Base-by-base conservation (phyloP, 805 yeast genomes). In the Metschnikowia reukaufii region DNA sequence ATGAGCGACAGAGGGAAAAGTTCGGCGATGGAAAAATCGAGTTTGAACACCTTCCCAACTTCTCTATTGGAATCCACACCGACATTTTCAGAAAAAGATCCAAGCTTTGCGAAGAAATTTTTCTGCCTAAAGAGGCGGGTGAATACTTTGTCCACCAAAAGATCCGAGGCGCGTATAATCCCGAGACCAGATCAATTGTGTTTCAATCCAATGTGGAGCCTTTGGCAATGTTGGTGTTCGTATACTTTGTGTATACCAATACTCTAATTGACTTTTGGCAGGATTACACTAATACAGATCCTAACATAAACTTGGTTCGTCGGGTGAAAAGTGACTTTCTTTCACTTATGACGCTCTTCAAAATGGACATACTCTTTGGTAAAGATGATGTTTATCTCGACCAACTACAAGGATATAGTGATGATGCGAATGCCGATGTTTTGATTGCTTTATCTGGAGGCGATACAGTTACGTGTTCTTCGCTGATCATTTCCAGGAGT, bases 401-500 rank as follows among this genome's bases (percentile, higher is more conserved):
- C 1, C 54, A 49, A 33, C 25, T 55, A 20, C 36, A 39, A 30
- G 36, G 32, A 3, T 35, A 47, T 25, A 46, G 51, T 16, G 47
- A 55, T 9, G 65, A 50, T 12, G 37, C 57, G 20, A 32, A 13
- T 16, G 55, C 47, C 20, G 86, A 83, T 57, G 73, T 79, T 2
- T 55, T 56, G 0, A 63, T 88, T 2, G 53, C 53, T 4, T 61
- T 84, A n/a, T 51, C 64, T 1, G 83, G 80, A 54, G 81, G 79
- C 0, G 67, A 63, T n/a, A 29, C 76, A 0, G 46, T 49, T 4
- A 75, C 79, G 6, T 81, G 81, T 57, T 74, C 83, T 2, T 68
- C 72, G 9, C 64, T 88, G 4, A 57, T 90, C n/a, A 59, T 66
- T 4, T 62, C 77, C 0, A 66, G 95, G 48, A 78, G 83, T 39